Base-by-base conservation (phyloP, 306 rosid species). In the Cucurbita ficifolia region DNA sequence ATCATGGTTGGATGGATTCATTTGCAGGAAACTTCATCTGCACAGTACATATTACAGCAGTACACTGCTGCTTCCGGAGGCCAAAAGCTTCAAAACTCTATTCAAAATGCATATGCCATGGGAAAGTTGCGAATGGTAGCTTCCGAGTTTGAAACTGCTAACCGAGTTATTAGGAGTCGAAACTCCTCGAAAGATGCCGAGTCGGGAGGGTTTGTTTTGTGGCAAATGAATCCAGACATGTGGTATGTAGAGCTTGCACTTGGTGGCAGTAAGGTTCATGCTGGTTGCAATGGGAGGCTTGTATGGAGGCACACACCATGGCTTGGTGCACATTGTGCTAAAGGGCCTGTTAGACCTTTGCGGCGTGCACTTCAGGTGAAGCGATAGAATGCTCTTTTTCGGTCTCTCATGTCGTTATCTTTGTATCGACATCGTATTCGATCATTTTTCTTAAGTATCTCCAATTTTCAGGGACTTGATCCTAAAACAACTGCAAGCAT, bases 251-350 rank as follows among this genome's bases (percentile, higher is more conserved):
- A 94, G 79, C 98, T 94, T 52, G 98, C 97, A 40, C 92, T 94
- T 63, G 98, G 97, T 67, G 97, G 95, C 48, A 94, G 95, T 83
- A 94, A 94, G 86, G 98, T 94, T 76, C 98, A 86, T 43, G 98
- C 98, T 4, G 98, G 98, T 74, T 94, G 97, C 89, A 94, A 94
- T 22, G 97, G 98, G 58, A 82, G 86, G 73, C 92, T 94, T 24
- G 98, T 94, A n/a, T 94, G 98, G 98, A 85, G 98, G 72, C 98
- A 94, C 88, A 94, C 98, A 0, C 98, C 98, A 10, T 94, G 98
- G 98, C 94, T 90, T 7, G 98, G 98, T 64, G 94, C 98, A 4
- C 98, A 94, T 71, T 91, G 96, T 14, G 98, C 98, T 0, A 94
- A 94, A 83, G 98, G 98, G 42, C 98, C 98, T 1, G 97, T 94